phyloP scores from a whole-genome alignment of 208 protist species.

The Leishmania gerbilli region DNA sequence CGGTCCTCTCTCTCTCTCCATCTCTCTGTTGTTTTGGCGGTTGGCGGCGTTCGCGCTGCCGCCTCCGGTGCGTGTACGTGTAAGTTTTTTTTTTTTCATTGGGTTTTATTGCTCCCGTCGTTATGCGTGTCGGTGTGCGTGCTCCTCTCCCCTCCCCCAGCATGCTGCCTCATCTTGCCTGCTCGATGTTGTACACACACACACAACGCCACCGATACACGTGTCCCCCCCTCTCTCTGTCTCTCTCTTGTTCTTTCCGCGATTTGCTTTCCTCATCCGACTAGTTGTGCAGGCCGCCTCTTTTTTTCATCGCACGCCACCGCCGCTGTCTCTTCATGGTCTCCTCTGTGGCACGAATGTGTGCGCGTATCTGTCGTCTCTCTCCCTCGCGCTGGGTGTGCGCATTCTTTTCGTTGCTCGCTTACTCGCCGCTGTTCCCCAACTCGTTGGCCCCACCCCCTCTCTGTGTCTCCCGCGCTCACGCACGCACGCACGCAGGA shows the following conservation, averaged over 20 bases:
- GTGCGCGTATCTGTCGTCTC: not conserved
- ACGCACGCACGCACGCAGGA: not conserved
- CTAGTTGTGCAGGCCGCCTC: not conserved
- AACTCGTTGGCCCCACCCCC: not conserved
- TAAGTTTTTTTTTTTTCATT: not conserved
- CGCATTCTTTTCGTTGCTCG: not conserved
- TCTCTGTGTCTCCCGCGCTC: not conserved
- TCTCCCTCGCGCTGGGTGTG: not conserved
- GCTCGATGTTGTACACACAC: not conserved
- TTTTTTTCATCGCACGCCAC: not conserved
- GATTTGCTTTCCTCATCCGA: not conserved
- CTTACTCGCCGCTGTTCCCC: not conserved
- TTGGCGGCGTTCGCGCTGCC: not conserved
- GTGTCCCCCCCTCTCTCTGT: not conserved
- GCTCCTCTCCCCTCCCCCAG: not conserved
- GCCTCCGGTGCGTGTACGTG: not conserved
- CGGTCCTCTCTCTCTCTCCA: not conserved
- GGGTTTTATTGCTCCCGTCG: not conserved
- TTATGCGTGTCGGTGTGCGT: not conserved
- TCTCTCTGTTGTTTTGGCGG: not conserved
- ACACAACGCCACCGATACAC: not conserved
- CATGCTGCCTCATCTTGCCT: not conserved
- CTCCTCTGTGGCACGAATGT: not conserved
- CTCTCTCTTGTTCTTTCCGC: not conserved
- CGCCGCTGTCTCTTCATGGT: not conserved